Percentiles rank a stretch among this genome's conserved stretches.
These are phyloP conservation scores for Nothophytophthora sp. DNA, from an alignment of 352 stramenopile genomes.

Conservation along the genomic window DNA sequence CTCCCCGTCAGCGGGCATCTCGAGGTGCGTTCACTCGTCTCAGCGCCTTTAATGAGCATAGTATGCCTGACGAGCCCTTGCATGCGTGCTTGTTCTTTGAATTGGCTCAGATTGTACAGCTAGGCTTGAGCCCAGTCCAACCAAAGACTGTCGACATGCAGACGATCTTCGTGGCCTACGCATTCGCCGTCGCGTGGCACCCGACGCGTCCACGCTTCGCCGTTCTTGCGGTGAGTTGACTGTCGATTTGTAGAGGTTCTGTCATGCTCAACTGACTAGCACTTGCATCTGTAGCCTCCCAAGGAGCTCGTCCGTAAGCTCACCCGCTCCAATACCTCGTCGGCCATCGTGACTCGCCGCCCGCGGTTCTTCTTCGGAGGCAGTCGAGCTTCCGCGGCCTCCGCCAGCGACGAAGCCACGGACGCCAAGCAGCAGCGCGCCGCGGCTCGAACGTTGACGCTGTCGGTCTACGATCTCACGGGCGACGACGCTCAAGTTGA, in stretches of 20 bases:
- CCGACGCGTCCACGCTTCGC: constrained; percentile 47
- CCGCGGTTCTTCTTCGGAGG: constrained; percentile 74
- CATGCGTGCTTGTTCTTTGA: not conserved
- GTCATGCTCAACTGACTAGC: no score
- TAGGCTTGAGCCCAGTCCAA: constrained; percentile 65
- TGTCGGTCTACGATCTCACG: constrained; percentile 29
- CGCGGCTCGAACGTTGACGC: constrained; percentile 33
- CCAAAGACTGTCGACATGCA: constrained; percentile 68
- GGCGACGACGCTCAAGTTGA: constrained; percentile 48
- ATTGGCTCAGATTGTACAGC: constrained; percentile 50
- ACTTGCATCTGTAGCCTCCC: constrained; percentile 41
- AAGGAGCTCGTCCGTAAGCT: constrained; percentile 37
- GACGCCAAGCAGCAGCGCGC: constrained; percentile 40
- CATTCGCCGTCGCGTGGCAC: constrained; percentile 67
- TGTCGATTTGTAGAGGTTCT: not conserved
- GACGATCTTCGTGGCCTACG: constrained; percentile 56
- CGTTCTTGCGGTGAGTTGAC: constrained; percentile 43
- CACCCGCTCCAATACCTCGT: constrained; percentile 35
- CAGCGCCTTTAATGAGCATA: no score
- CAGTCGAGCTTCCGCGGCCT: constrained; percentile 30
- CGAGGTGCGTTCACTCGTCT: constrained; percentile 33
- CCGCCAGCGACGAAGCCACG: constrained; percentile 15
- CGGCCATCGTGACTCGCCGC: constrained; percentile 37
- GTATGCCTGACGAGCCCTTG: no score
- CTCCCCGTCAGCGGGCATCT: constrained; percentile 54